These are phyloP conservation scores for Saururus chinensis DNA, from an alignment of 164 flowering plant genomes.

Conservation along the genomic window DNA sequence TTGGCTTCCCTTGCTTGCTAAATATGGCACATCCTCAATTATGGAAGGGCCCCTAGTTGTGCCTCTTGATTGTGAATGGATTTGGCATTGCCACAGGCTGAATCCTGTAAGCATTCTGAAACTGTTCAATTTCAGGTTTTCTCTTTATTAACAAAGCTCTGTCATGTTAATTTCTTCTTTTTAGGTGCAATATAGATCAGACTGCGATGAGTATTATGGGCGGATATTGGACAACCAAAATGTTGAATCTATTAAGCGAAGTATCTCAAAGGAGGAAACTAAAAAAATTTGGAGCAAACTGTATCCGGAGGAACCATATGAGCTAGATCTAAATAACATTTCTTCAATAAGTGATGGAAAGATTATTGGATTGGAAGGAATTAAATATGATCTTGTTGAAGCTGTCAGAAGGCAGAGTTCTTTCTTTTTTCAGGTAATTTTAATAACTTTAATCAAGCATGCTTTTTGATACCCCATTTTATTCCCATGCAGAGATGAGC, in stretches of 20 bases:
- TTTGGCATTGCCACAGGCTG: slow-evolving; percentile 98
- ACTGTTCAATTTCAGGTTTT: not conserved
- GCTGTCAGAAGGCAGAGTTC: slow-evolving; percentile 82
- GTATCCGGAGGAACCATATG: slow-evolving; percentile 24
- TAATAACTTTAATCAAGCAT: not conserved
- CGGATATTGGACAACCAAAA: not conserved
- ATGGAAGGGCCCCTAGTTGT: slow-evolving; percentile 66
- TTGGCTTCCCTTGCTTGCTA: slow-evolving; percentile 96
- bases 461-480: too few relatives aligned
- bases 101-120: slow-evolving; percentile 60
- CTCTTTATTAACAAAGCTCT: not conserved
- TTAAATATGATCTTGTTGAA: slow-evolving; percentile 63
- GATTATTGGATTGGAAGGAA: slow-evolving; percentile 18
- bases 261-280: not conserved
- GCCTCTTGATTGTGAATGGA: slow-evolving; percentile 98
- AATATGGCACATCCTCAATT: slow-evolving; percentile 36
- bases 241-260: not conserved
- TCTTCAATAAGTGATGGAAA: slow-evolving; percentile 14
- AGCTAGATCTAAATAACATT: slow-evolving; percentile 26
- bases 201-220: not conserved
- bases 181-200: not conserved
- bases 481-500: too few relatives aligned
- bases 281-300: not conserved
- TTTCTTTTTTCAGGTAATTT: slow-evolving; percentile 78
- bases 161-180: not conserved